These are phyloP conservation scores for Byssoonygena ceratinophila DNA, from an alignment of 2,329 filamentous ascomycete species.

Conservation along the genomic window DNA sequence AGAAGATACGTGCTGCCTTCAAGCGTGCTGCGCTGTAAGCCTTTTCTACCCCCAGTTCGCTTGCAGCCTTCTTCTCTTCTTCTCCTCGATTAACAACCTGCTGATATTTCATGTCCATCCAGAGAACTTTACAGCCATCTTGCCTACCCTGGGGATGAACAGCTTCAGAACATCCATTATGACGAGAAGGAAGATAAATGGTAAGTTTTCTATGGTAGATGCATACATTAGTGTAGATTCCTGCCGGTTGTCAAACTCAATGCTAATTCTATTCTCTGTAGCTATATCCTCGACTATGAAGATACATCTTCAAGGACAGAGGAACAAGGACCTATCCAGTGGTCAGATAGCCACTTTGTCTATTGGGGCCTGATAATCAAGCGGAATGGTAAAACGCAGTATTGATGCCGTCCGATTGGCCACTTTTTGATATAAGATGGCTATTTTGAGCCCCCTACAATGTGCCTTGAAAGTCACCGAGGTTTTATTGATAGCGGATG, in stretches of 20 bases:
- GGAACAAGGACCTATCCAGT: not conserved
- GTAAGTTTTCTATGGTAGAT: not conserved
- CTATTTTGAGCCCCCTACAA: no score
- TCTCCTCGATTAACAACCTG: not conserved
- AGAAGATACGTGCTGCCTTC: constrained; percentile 10
- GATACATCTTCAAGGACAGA: not conserved
- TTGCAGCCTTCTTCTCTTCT: no score
- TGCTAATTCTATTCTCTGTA: not conserved
- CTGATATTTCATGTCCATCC: not conserved
- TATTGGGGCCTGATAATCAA: not conserved
- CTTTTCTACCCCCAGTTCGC: no score
- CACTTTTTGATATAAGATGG: no score
- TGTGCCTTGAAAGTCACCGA: no score
- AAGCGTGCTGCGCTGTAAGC: constrained; percentile 4
- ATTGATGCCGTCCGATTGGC: not conserved
- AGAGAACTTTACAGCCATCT: not conserved
- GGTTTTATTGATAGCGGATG: no score
- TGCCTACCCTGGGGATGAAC: not conserved
- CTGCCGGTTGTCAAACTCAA: not conserved
- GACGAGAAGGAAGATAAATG: constrained; percentile 11
- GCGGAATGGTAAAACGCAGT: not conserved
- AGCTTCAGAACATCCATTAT: constrained; percentile 4
- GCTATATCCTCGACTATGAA: constrained; percentile 6
- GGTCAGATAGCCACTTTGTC: not conserved
- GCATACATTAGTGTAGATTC: no score